Evolutionary conservation across 2,329 filamentous ascomycete species (phyloP), one percentile per base, ranked within the genome.

Genomic region (Diaporthe citriasiana): DNA sequence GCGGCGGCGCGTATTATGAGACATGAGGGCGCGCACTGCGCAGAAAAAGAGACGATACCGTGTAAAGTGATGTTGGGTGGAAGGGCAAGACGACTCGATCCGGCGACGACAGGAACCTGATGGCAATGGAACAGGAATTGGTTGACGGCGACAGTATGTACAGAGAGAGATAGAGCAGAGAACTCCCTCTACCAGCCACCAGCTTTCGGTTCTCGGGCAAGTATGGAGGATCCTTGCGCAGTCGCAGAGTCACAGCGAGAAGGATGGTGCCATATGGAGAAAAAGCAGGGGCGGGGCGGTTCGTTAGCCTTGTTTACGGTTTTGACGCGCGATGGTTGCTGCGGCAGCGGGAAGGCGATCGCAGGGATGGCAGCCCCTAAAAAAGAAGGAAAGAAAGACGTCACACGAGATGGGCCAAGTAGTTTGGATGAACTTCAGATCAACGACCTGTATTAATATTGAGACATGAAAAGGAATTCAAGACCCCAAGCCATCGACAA

Each of bases 21-120:
- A 70, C 63, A 73, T 70, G 57, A 65, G 56, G 70, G 51, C 57
- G 60, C 74, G 68, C 72, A 47, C 74, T 66, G 68, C 59, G 68
- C 68, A 63, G 59, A 50, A 63, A 56, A 59, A 56, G 68, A 50
- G 56, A 57, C 56, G 55, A 66, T 56, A 45, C 56, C 27, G 73
- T 38, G 38, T 55, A 55, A 55, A 63, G 30, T 35, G 56, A 59
- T 35, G 45, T 63, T 50, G 53, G 27, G 33, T 47, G 70, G 30
- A 17, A 33, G 55, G 47, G 17, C 51, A 27, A 27, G 47, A 66
- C 45, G 59, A 71, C 69, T n/a, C 56, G 56, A 71, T 33, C 40
- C 56, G 45, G 63, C 33, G 63, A 66, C 45, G 63, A 51, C 30
- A 38, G 45, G 63, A 66, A 50, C 30, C 63, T 66, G 63, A 66